These are phyloP conservation scores for Hippophae gyantsensis DNA, from an alignment of 306 rosid genomes.

Conservation along the genomic window DNA sequence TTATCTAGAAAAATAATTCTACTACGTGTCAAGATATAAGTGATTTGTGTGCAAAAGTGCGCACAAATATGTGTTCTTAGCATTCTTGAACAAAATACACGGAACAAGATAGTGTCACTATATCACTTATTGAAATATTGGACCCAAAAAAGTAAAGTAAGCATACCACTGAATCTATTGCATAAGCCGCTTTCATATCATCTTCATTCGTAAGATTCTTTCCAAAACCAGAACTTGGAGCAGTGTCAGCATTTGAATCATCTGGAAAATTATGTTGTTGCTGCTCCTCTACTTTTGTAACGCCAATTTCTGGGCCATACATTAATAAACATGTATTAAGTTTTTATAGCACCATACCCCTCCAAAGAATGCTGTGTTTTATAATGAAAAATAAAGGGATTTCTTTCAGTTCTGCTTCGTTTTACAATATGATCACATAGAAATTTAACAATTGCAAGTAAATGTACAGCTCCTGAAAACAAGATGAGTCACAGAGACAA, in stretches of 20 bases:
- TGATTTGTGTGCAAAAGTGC: no score
- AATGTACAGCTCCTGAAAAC: no score
- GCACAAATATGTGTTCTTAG: no score
- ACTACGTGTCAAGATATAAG: no score
- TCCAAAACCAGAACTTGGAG: slow-evolving; percentile 48
- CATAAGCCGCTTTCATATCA: slow-evolving; percentile 63
- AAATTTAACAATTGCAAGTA: no score
- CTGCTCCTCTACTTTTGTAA: slow-evolving; percentile 59
- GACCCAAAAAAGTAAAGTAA: slow-evolving; percentile 10
- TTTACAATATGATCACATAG: not conserved
- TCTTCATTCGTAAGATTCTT: slow-evolving; percentile 74
- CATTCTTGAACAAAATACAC: no score
- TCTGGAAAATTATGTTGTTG: slow-evolving; percentile 64
- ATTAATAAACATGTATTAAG: slow-evolving; percentile 6
- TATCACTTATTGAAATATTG: slow-evolving; percentile 4
- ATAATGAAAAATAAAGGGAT: not conserved
- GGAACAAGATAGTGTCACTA: not conserved
- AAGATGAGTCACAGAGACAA: no score
- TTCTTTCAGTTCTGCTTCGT: not conserved
- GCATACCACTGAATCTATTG: slow-evolving; percentile 59
- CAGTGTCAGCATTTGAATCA: slow-evolving; percentile 48
- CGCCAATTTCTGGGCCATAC: slow-evolving; percentile 51
- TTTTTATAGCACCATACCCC: not conserved
- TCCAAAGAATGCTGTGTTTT: not conserved
- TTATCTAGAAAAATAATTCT: no score